Base-by-base conservation (phyloP, 2,329 filamentous ascomycete genomes). In the Colletotrichum noveboracense region DNA sequence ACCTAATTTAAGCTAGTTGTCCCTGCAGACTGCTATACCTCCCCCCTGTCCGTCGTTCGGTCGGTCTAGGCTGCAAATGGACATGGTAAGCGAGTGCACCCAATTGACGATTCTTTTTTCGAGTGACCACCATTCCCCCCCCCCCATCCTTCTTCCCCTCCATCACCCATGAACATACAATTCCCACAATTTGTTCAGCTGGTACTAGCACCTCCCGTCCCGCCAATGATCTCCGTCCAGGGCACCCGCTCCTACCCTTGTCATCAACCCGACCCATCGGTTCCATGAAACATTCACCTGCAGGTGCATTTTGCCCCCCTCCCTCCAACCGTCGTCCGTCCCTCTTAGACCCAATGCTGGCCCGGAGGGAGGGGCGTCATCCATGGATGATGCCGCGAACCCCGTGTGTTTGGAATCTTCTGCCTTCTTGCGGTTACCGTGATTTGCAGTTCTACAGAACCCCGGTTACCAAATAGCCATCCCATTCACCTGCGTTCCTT, bases 61-160 rank as follows among this genome's bases (percentile, higher is more conserved):
- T 38, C 36, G 36, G 36, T 5, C 36, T 74, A 74, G 71, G 58
- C 66, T 58, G 34, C 4, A 26, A 70, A 70, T n/a, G 66, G 71
- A 65, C n/a, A 74, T 43, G n/a, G 24, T 58, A 74, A 74, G 71
- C 71, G 71, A 70, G 24, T 38, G 48, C 56, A 24, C 18, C 26
- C 14, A 34, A 28, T 61, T 34, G 13, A 21, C 34, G 28, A 36
- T 72, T 68, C n/a, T 32, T 34, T 55, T 32, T 64, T 16, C 34
- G 13, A 36, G 34, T 36, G 34, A 36, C 34, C 34, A 36, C 34
- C 34, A 36, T 36, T 36, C 34, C 60, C 6, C 21, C n/a, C n/a
- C 60, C 6, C 48, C 28, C 14, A 12, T 24, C 21, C 16, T 48
- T 7, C 28, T 28, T 32, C 38, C 28, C 3, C 8, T 43, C 67